Evolutionary conservation across 805 yeast genomes (phyloP).

Genomic region (Osmozyma mogii): DNA sequence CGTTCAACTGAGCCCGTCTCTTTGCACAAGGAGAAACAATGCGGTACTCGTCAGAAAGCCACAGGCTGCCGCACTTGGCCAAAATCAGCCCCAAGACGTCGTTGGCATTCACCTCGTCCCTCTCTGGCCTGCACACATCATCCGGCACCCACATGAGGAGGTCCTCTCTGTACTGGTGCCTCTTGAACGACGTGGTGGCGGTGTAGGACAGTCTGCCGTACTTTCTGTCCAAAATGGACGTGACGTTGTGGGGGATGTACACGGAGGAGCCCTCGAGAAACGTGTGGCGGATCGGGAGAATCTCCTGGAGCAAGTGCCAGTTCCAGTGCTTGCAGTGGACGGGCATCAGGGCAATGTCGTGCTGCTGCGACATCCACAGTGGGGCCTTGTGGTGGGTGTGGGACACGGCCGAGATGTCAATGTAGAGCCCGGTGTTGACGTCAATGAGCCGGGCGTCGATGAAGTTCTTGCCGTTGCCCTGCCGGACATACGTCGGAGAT

Average conservation of each 20-base stretch:
- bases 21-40: conserved; percentile 18
- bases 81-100: too few species aligned
- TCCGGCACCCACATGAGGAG: conserved; percentile 42
- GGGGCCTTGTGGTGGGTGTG: too few species aligned
- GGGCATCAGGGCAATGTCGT: conserved; percentile 11
- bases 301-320: conserved; percentile 30
- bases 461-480: conserved; percentile 14
- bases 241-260: conserved; percentile 28
- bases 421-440: conserved; percentile 20
- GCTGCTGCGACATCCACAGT: too few species aligned
- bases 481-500: conserved; percentile 14
- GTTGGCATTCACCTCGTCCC: too few species aligned
- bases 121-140: conserved; percentile 30
- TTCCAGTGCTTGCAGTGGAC: conserved; percentile 35
- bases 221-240: conserved; percentile 21
- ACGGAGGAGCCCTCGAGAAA: conserved; percentile 30
- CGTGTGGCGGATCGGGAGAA: conserved; percentile 28
- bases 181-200: conserved; percentile 17
- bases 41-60: conserved; percentile 27
- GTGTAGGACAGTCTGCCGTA: conserved; percentile 25
- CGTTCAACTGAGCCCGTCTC: conserved; percentile 17
- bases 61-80: conserved; percentile 4
- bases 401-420: too few species aligned
- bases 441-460: conserved; percentile 16
- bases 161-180: conserved; percentile 35